Evolutionary conservation across 305 asterid genomes (phyloP).

Genomic region (Solanum aculeatissimum): DNA sequence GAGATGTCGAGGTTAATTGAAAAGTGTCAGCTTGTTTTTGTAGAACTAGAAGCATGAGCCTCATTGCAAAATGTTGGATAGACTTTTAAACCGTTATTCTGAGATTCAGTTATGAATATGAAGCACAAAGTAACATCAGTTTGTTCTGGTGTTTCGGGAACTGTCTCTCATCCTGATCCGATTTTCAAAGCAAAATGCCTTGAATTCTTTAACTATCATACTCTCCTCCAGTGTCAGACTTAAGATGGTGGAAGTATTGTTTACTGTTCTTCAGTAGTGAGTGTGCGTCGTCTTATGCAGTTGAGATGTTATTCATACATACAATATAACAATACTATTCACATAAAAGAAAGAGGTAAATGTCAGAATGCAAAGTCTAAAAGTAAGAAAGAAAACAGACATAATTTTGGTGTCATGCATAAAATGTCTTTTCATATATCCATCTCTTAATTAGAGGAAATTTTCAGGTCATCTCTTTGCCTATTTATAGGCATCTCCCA

Average conservation of each 20-base stretch:
- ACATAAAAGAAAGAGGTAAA: background rate
- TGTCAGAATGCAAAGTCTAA: background rate
- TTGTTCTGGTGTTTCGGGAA: background rate
- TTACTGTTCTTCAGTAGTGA: background rate
- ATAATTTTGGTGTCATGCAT: background rate
- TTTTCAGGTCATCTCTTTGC: background rate
- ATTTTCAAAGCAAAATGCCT: background rate
- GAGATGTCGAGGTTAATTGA: background rate
- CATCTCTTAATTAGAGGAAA: background rate
- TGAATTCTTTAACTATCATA: background rate
- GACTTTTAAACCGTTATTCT: background rate
- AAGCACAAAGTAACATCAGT: background rate
- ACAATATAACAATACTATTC: background rate
- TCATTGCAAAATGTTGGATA: background rate
- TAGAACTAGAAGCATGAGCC: background rate
- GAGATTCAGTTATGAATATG: background rate
- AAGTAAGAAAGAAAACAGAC: background rate
- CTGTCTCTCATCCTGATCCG: background rate
- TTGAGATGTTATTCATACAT: background rate
- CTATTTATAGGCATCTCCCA: background rate
- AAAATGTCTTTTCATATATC: background rate
- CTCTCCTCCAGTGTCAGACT: background rate
- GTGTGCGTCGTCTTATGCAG: background rate
- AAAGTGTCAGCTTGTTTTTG: background rate
- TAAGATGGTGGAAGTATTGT: background rate